Conservation (phyloP, 202 grass and related monocot genomes). For the Eragrostis tef region DNA sequence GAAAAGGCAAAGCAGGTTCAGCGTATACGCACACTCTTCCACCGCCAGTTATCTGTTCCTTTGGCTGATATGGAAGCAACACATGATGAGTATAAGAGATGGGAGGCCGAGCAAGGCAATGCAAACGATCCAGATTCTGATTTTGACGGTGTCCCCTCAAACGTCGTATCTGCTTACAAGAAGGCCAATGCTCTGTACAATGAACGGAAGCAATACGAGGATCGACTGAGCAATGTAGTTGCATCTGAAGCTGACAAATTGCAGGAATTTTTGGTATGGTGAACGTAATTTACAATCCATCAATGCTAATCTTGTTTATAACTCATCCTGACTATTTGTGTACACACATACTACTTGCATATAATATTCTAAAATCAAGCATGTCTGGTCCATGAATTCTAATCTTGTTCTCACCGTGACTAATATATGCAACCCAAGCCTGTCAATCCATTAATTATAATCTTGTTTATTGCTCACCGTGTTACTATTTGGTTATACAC, state of each 20-base stretch:
- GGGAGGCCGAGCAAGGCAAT: constrained; percentile 91
- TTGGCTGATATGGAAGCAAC: constrained; percentile 67
- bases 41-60: constrained; percentile 90
- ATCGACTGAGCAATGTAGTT: constrained; percentile 53
- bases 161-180: constrained; percentile 65
- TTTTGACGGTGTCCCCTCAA: constrained; percentile 75
- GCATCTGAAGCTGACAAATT: constrained; percentile 70
- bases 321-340: too few species aligned
- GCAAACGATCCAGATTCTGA: constrained; percentile 62
- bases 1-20: constrained; percentile 83
- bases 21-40: constrained; percentile 66
- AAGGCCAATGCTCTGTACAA: constrained; percentile 81
- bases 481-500: too few species aligned
- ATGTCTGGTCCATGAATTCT: constrained; percentile 18
- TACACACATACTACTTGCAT: too few species aligned
- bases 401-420: not conserved
- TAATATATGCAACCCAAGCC: too few species aligned
- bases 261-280: constrained; percentile 71
- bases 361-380: too few species aligned
- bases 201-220: constrained; percentile 79
- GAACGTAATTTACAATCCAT: constrained; percentile 25
- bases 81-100: constrained; percentile 77
- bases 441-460: too few species aligned
- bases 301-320: constrained; percentile 9
- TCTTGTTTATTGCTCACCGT: too few species aligned